These are phyloP conservation scores for Nepenthes alata DNA, from an alignment of 179 eudicot genomes.

Conservation along the genomic window DNA sequence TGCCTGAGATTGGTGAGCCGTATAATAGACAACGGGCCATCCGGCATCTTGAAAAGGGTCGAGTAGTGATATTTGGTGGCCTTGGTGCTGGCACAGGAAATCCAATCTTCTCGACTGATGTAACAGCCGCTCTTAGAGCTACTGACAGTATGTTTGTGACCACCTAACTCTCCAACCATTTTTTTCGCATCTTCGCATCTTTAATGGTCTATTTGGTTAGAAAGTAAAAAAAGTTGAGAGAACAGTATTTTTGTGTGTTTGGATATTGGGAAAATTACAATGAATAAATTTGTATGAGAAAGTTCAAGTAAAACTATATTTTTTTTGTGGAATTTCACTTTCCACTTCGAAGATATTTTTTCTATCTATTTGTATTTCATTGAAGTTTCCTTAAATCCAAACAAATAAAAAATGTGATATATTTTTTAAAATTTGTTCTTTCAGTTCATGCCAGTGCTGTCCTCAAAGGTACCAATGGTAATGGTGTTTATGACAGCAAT, in stretches of 20 bases:
- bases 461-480: constrained; percentile 71
- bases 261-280: too few relatives aligned
- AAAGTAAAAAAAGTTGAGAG: too few relatives aligned
- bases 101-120: constrained; percentile 85
- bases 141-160: constrained; percentile 55
- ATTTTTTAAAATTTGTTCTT: constrained; percentile 3
- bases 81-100: constrained; percentile 91
- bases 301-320: too few relatives aligned
- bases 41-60: constrained; percentile 84
- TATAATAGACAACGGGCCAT: constrained; percentile 79
- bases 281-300: too few relatives aligned
- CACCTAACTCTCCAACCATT: background rate
- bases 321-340: too few relatives aligned
- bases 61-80: constrained; percentile 96
- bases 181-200: background rate
- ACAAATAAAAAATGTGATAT: too few relatives aligned
- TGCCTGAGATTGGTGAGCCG: constrained; percentile 84
- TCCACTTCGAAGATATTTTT: background rate
- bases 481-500: constrained; percentile 56
- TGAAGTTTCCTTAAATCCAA: background rate
- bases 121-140: constrained; percentile 93
- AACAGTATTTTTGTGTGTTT: too few relatives aligned
- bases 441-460: constrained; percentile 93
- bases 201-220: background rate
- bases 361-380: background rate